Evolutionary conservation across 371 early-diverging fungal species (phyloP).

Genomic region (Catenaria anguillulae): DNA sequence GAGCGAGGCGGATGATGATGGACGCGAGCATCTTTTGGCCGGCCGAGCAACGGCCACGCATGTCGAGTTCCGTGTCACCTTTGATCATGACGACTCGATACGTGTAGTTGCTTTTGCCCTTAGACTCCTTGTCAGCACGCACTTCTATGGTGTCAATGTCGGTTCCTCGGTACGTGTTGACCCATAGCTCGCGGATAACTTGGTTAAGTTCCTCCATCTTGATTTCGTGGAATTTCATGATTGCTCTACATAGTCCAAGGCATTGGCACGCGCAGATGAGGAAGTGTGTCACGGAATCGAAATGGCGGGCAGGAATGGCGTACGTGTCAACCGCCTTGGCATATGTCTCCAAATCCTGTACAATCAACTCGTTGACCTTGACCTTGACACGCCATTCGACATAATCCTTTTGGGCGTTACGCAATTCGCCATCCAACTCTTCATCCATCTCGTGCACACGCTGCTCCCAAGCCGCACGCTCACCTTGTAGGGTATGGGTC

Average conservation of each 20-base stretch:
- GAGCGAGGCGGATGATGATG: slow-evolving; percentile 92
- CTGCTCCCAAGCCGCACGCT: slow-evolving; percentile 67
- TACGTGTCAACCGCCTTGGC: slow-evolving; percentile 64
- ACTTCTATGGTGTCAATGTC: slow-evolving; percentile 96
- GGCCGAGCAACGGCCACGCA: slow-evolving; percentile 97
- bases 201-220: slow-evolving; percentile 98
- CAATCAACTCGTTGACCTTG: slow-evolving; percentile 59
- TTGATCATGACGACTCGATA: slow-evolving; percentile 99
- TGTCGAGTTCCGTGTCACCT: slow-evolving; percentile 77
- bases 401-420: slow-evolving; percentile 53
- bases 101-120: slow-evolving; percentile 61
- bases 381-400: slow-evolving; percentile 46
- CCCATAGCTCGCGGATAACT: slow-evolving; percentile 94
- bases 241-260: slow-evolving; percentile 59
- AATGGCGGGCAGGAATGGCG: background rate
- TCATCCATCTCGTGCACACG: slow-evolving; percentile 36
- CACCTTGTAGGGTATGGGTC: slow-evolving; percentile 64
- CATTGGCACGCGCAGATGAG: background rate
- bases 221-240: slow-evolving; percentile 84
- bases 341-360: slow-evolving; percentile 72
- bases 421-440: slow-evolving; percentile 62
- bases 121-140: slow-evolving; percentile 66
- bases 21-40: slow-evolving; percentile 98
- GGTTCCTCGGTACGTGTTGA: slow-evolving; percentile 88
- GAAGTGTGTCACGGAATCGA: background rate